phyloP scores from a whole-genome alignment of 257 asterid species.

The Solanum lignicaule region DNA sequence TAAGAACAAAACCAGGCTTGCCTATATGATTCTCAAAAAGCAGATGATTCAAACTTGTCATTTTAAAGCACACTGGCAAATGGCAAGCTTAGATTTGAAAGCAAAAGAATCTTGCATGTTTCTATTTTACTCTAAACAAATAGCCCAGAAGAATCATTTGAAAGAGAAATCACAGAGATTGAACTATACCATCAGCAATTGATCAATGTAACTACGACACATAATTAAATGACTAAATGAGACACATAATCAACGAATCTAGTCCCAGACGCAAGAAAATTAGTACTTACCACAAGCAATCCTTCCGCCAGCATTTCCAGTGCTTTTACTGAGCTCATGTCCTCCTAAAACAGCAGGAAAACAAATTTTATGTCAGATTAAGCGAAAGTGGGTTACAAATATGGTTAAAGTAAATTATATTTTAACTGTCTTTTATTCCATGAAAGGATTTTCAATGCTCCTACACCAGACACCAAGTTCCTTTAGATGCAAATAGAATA shows the following conservation, averaged over 20 bases:
- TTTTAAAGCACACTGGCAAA: background rate
- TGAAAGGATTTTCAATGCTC: background rate
- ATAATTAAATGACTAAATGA: background rate
- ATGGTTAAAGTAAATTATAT: background rate
- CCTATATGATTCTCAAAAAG: background rate
- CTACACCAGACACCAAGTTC: background rate
- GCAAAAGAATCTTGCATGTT: background rate
- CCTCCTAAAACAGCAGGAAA: conserved; percentile 53
- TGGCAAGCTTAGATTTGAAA: background rate
- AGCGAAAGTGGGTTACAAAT: background rate
- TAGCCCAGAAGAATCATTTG: background rate
- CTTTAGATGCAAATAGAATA: background rate
- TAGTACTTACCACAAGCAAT: conserved; percentile 75
- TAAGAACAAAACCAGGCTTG: background rate
- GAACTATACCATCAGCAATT: background rate
- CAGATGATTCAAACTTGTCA: background rate
- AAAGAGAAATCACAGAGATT: background rate
- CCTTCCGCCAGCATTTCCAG: conserved; percentile 99
- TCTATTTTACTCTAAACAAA: background rate
- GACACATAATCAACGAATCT: background rate
- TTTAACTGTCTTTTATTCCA: background rate
- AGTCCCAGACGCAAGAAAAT: background rate
- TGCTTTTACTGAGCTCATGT: conserved; percentile 84
- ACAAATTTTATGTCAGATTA: background rate
- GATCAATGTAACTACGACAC: background rate